Percentiles rank a stretch among this genome's conserved stretches.
Conservation (phyloP, 2,329 filamentous ascomycete genomes). For the Fusarium papillatum region DNA sequence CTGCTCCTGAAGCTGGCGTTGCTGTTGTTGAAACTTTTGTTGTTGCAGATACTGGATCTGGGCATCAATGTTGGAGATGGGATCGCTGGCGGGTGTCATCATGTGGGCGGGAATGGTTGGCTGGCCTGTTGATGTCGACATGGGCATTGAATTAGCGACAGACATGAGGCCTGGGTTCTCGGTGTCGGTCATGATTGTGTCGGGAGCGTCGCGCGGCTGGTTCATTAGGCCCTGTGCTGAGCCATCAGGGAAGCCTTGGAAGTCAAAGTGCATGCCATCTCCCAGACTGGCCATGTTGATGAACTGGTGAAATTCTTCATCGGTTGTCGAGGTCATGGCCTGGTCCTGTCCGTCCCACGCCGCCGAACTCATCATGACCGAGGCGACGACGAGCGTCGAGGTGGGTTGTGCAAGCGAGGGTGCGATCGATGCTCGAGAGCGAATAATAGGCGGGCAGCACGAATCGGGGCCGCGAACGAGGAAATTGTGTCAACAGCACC, state of each 20-base stretch:
- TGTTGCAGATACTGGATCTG: slow-evolving; percentile 77
- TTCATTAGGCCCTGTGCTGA: slow-evolving; percentile 49
- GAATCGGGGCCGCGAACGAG: slow-evolving; percentile 13
- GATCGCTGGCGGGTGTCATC: slow-evolving; percentile 61
- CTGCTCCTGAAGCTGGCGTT: slow-evolving; percentile 70
- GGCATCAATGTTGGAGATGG: slow-evolving; percentile 72
- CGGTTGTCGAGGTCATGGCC: slow-evolving; percentile 61
- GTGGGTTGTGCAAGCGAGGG: slow-evolving; percentile 16
- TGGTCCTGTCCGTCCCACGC: slow-evolving; percentile 71
- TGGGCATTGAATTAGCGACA: slow-evolving; percentile 53
- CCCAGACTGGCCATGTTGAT: slow-evolving; percentile 69
- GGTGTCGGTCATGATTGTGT: slow-evolving; percentile 53
- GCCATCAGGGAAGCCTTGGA: slow-evolving; percentile 65
- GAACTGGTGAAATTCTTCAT: slow-evolving; percentile 76
- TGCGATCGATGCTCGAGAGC: slow-evolving; percentile 22
- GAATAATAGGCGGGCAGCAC: slow-evolving; percentile 25
- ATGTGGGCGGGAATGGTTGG: slow-evolving; percentile 60
- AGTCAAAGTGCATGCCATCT: slow-evolving; percentile 72
- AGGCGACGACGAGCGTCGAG: slow-evolving; percentile 30
- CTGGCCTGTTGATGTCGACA: slow-evolving; percentile 61
- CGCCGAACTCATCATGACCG: slow-evolving; percentile 64
- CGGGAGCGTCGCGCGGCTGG: slow-evolving; percentile 46
- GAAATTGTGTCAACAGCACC: slow-evolving; percentile 24
- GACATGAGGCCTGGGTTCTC: slow-evolving; percentile 48
- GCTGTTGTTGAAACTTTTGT: slow-evolving; percentile 73